These are phyloP conservation scores for Fusarium compactum DNA, from an alignment of 2,329 filamentous ascomycete genomes.

Conservation along the genomic window DNA sequence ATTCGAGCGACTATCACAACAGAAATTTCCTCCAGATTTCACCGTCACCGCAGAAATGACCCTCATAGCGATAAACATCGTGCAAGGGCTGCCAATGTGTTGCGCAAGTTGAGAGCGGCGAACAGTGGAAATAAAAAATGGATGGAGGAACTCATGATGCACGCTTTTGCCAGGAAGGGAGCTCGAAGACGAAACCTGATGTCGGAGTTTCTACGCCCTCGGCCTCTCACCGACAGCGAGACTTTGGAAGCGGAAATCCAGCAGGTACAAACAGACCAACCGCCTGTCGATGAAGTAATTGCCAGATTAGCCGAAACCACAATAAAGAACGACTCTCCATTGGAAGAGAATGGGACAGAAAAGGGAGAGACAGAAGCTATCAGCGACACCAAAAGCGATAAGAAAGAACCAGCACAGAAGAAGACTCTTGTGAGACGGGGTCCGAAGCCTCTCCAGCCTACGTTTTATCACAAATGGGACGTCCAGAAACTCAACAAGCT, in stretches of 20 bases:
- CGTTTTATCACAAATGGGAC: constrained; percentile 64
- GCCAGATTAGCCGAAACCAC: background rate
- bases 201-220: constrained; percentile 52
- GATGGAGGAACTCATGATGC: constrained; percentile 61
- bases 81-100: constrained; percentile 56
- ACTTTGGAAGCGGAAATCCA: constrained; percentile 54
- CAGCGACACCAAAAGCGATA: background rate
- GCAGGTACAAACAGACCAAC: background rate
- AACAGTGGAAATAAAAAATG: constrained; percentile 62
- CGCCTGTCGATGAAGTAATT: background rate
- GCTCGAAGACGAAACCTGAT: constrained; percentile 63
- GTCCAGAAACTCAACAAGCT: constrained; percentile 58
- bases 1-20: constrained; percentile 59
- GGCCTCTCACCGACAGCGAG: constrained; percentile 56
- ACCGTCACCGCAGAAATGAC: constrained; percentile 52
- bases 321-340: background rate
- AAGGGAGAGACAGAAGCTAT: background rate
- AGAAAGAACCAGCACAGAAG: background rate
- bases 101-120: constrained; percentile 65
- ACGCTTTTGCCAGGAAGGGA: constrained; percentile 66
- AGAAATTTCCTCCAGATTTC: constrained; percentile 62
- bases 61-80: constrained; percentile 50
- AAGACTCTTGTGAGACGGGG: background rate
- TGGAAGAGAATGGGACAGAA: background rate
- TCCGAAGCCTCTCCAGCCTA: constrained; percentile 33